Percentiles rank a stretch among this genome's conserved stretches.
Evolutionary conservation across 139 green algal genomes (phyloP).

Genomic region (Pycnococcus provasolii): DNA sequence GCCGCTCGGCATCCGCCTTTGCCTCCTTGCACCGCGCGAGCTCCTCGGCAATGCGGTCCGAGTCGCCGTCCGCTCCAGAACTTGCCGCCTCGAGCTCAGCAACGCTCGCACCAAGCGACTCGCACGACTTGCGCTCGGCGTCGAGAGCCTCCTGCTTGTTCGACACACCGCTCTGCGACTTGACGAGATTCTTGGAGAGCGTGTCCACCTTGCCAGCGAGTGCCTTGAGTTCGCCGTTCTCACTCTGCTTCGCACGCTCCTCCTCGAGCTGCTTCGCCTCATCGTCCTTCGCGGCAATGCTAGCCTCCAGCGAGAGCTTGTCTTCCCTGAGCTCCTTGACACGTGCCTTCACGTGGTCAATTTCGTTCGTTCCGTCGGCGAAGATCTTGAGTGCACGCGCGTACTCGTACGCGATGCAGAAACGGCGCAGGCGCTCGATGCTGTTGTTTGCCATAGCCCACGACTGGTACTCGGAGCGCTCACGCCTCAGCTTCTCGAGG

Average conservation of each 20-base stretch:
- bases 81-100: too few species aligned
- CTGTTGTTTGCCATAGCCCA: constrained; percentile 31
- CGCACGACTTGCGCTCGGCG: constrained; percentile 5
- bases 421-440: constrained; percentile 54
- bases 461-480: constrained; percentile 72
- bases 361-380: constrained; percentile 23
- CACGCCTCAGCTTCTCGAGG: constrained; percentile 65
- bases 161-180: constrained; percentile 22
- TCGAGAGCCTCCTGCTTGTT: constrained; percentile 33
- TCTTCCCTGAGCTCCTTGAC: constrained; percentile 29
- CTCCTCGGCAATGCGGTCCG: too few species aligned
- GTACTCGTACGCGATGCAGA: constrained; percentile 77
- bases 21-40: too few species aligned
- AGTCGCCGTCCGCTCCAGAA: too few species aligned
- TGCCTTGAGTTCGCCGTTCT: constrained; percentile 27
- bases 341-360: constrained; percentile 16
- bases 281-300: constrained; percentile 29
- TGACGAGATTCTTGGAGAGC: constrained; percentile 47
- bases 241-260: constrained; percentile 50
- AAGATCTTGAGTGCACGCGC: constrained; percentile 1
- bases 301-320: constrained; percentile 1
- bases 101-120: too few species aligned
- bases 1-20: neutral
- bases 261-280: constrained; percentile 36
- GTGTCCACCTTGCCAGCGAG: constrained; percentile 41